Evolutionary conservation across 2,329 filamentous ascomycete species (phyloP).

Genomic region (Cercospora sojina): DNA sequence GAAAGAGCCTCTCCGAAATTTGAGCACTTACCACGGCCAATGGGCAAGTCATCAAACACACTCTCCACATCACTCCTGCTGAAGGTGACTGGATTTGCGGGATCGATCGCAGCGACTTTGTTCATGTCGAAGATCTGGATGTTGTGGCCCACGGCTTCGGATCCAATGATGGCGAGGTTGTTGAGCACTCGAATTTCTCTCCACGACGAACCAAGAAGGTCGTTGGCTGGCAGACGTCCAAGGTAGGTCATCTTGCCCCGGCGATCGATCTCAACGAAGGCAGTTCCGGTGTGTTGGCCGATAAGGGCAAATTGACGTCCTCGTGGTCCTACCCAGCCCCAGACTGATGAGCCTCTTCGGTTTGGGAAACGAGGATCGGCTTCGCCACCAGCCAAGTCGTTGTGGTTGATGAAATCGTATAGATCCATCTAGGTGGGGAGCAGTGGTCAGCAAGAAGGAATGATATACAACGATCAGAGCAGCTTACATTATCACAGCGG

Average conservation of each 20-base stretch:
- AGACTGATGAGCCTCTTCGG: conserved; percentile 47
- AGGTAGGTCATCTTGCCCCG: conserved; percentile 53
- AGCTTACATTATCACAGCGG: conserved; percentile 40
- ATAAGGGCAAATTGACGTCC: conserved; percentile 57
- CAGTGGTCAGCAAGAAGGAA: neutral
- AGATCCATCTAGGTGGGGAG: conserved; percentile 37
- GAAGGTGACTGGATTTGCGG: conserved; percentile 45
- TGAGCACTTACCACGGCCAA: neutral
- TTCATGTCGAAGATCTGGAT: conserved; percentile 64
- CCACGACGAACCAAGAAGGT: conserved; percentile 43
- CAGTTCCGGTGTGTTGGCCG: conserved; percentile 55
- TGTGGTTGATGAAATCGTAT: conserved; percentile 43
- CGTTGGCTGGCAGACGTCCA: conserved; percentile 51
- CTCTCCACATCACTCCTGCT: conserved; percentile 45
- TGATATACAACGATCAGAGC: neutral
- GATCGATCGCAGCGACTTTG: conserved; percentile 52
- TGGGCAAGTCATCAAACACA: conserved; percentile 28
- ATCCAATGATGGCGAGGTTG: conserved; percentile 46
- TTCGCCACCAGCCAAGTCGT: conserved; percentile 39
- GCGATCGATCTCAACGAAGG: conserved; percentile 54
- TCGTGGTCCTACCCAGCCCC: conserved; percentile 55
- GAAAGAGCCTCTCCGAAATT: neutral
- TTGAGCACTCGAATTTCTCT: conserved; percentile 52
- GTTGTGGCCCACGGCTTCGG: conserved; percentile 53
- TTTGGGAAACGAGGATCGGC: conserved; percentile 31